Evolutionary conservation across 2,329 filamentous ascomycete species (phyloP), one percentile per base, ranked within the genome.

Genomic region (Biscogniauxia marginata): DNA sequence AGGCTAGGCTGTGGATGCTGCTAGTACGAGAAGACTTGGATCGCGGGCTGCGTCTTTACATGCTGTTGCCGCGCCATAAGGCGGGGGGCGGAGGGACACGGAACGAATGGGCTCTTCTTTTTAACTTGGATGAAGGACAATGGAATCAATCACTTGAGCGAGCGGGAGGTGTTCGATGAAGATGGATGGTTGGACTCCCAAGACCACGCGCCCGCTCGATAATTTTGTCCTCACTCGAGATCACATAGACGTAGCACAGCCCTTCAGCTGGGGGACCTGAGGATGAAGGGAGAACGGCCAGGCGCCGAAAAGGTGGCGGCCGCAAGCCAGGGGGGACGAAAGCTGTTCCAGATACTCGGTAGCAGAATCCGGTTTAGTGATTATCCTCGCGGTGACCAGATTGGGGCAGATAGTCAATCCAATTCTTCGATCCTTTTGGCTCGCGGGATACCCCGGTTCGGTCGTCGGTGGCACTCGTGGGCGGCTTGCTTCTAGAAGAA

Each of bases 321-420:
- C 3, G 11, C 13, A 46, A 46, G 13, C 45, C 11, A 46, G 21
- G 19, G 45, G 19, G 11, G n/a, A n/a, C n/a, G n/a, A n/a, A n/a
- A n/a, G n/a, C n/a, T 46, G 21, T 21, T 21, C 18, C 45, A 23
- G 19, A 20, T 13, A 20, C 21, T 46, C 57, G 57, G 57, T 59
- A 45, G 54, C 51, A 57, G 57, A 57, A 59, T 57, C n/a, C 50
- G 57, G 57, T 54, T 57, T 59, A 59, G 57, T 49, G 57, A 51
- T 46, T 43, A 24, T 18, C 45, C 18, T 46, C 45, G 45, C 45
- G 45, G 45, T 46, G 45, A 46, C 45, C 45, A 23, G 18, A 21
- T 46, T 23, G 45, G 45, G 45, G 18, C 11, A 46, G 30, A 39
- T 39, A 9, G 6, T 39, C 30, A 30, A 16, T 39, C n/a, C 30